Conservation (phyloP, 495 filamentous ascomycete species). For the Aspergillus bertholletiae region DNA sequence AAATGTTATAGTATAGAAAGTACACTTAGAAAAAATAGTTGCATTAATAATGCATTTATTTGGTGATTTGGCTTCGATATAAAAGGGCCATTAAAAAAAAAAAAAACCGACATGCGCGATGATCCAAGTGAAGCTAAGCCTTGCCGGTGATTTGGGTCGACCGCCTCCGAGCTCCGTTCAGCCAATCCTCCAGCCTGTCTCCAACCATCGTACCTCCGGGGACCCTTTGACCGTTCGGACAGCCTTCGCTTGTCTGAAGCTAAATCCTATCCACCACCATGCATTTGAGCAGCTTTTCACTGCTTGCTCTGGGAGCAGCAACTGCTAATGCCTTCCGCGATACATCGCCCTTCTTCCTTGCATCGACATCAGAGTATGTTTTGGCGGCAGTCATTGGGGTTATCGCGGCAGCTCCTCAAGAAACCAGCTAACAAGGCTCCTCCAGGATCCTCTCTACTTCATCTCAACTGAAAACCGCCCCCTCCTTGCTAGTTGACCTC, state of each 20-base stretch:
- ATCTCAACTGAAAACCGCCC: constrained; percentile 39
- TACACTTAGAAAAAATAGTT: not conserved
- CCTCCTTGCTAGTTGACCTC: constrained; percentile 29
- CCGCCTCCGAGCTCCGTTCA: constrained; percentile 20
- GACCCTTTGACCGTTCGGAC: constrained; percentile 4
- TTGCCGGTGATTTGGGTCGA: constrained; percentile 17
- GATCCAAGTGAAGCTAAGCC: constrained; percentile 8
- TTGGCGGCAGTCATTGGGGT: constrained; percentile 2
- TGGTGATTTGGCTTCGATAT: not conserved
- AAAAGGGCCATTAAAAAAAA: not conserved
- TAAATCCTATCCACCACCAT: constrained; percentile 41
- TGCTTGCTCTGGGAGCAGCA: constrained; percentile 58
- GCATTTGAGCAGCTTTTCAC: constrained; percentile 57
- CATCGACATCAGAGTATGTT: constrained; percentile 74
- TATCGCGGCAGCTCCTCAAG: constrained; percentile 2
- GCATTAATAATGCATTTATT: not conserved
- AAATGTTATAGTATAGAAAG: not conserved
- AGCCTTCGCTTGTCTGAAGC: constrained; percentile 10
- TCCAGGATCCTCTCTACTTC: constrained; percentile 43
- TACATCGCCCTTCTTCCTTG: constrained; percentile 81
- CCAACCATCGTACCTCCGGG: constrained; percentile 12
- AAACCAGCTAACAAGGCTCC: constrained; percentile 28
- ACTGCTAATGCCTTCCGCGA: constrained; percentile 70
- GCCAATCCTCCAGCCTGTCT: constrained; percentile 18
- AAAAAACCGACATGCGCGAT: not conserved